These are phyloP conservation scores for Pythium monospermum DNA, from an alignment of 352 stramenopile species.

Conservation along the genomic window DNA sequence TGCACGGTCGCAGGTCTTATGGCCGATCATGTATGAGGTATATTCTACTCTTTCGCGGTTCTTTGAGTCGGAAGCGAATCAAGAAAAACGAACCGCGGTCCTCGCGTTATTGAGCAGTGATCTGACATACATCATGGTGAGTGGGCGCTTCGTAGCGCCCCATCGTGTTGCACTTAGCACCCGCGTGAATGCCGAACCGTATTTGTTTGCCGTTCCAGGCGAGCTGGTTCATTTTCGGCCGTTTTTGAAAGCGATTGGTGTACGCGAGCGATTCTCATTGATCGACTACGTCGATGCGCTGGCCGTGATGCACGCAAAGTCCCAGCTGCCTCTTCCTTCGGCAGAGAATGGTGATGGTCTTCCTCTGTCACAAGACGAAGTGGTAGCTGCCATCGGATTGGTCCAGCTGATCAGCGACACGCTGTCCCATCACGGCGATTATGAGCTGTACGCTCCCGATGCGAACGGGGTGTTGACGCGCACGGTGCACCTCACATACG, in stretches of 20 bases:
- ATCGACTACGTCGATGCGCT: constrained; percentile 59
- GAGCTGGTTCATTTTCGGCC: constrained; percentile 61
- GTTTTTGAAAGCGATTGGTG: constrained; percentile 56
- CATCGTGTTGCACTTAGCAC: constrained; percentile 46
- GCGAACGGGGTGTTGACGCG: constrained; percentile 34
- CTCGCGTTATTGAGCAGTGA: constrained; percentile 33
- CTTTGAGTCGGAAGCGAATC: constrained; percentile 37
- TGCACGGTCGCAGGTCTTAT: constrained; percentile 26
- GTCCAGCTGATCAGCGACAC: constrained; percentile 65
- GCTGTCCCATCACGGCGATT: constrained; percentile 44
- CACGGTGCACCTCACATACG: constrained; percentile 46
- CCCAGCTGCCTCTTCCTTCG: constrained; percentile 9
- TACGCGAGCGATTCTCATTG: constrained; percentile 50
- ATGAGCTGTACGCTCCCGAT: constrained; percentile 54
- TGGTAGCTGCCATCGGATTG: constrained; percentile 52
- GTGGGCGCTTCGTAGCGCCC: constrained; percentile 44
- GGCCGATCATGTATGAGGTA: constrained; percentile 53
- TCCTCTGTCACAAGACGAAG: constrained; percentile 32
- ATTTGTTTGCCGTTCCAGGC: constrained; percentile 54
- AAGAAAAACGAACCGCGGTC: constrained; percentile 21
- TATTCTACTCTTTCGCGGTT: constrained; percentile 53
- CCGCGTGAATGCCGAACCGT: constrained; percentile 55
- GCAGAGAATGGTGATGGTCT: neutral
- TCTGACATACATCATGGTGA: constrained; percentile 57
- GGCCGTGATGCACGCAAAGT: constrained; percentile 45